phyloP scores from a whole-genome alignment of 2,329 filamentous ascomycete genomes.

The Curvularia verruculosa region DNA sequence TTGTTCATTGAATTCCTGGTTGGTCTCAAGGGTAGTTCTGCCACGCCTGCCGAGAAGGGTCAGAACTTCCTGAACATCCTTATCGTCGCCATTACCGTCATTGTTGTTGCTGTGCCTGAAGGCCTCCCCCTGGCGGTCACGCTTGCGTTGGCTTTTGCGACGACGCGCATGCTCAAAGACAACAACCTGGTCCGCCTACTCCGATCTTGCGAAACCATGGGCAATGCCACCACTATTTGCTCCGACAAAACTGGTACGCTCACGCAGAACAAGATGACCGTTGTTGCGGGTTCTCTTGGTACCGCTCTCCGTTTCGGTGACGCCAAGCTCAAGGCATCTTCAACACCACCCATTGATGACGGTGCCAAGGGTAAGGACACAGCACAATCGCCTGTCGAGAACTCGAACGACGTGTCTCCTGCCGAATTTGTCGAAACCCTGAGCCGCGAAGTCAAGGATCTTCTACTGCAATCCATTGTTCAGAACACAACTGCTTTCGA shows the following conservation, averaged over 20 bases:
- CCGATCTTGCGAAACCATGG: conserved; percentile 73
- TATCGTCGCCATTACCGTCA: conserved; percentile 69
- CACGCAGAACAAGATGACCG: conserved; percentile 59
- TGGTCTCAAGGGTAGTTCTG: conserved; percentile 61
- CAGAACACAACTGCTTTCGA: conserved; percentile 53
- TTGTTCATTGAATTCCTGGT: conserved; percentile 86
- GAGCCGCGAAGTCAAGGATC: conserved; percentile 58
- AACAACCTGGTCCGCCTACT: conserved; percentile 73
- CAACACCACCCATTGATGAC: conserved; percentile 31
- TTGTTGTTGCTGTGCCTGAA: conserved; percentile 73
- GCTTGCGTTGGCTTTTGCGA: conserved; percentile 70
- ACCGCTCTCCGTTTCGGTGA: conserved; percentile 63
- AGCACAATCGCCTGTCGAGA: conserved; percentile 45
- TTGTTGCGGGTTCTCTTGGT: conserved; percentile 74
- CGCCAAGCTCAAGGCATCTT: conserved; percentile 40
- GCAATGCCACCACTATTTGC: conserved; percentile 75
- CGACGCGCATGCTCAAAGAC: conserved; percentile 70
- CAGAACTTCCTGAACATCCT: conserved; percentile 70
- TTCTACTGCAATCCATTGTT: conserved; percentile 64
- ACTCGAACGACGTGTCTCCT: conserved; percentile 57
- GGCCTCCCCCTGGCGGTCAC: conserved; percentile 71
- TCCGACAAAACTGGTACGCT: conserved; percentile 63
- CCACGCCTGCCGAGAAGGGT: conserved; percentile 73
- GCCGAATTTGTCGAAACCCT: conserved; percentile 62
- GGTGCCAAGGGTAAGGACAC: conserved; percentile 41